Conservation (phyloP, 192 early-diverging fungal genomes). For the Rhizoclosmatium globosum region DNA sequence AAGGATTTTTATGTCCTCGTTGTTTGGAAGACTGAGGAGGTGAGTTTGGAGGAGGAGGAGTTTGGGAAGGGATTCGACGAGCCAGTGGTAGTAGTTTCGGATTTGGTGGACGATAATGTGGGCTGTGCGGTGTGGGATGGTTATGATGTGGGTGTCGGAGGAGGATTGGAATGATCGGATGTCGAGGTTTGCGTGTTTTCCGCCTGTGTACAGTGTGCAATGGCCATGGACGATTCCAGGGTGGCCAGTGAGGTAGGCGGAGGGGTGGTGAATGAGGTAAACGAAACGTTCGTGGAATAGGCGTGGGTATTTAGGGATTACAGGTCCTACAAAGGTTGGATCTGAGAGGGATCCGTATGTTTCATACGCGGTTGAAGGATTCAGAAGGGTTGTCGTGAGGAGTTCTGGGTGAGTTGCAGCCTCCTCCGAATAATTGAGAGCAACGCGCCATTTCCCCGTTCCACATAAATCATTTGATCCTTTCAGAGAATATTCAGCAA, state of each 20-base stretch:
- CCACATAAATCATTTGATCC: constrained; percentile 1
- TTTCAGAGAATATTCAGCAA: not conserved
- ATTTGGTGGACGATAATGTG: constrained; percentile 31
- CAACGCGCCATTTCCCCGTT: constrained; percentile 22
- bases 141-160: not conserved
- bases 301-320: constrained; percentile 18
- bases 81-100: constrained; percentile 38
- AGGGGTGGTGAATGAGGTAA: constrained; percentile 7
- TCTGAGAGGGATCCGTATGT: constrained; percentile 21
- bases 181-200: constrained; percentile 24
- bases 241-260: constrained; percentile 22
- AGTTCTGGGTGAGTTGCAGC: constrained; percentile 7
- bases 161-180: constrained; percentile 14
- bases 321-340: constrained; percentile 18
- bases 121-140: not conserved
- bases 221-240: constrained; percentile 29
- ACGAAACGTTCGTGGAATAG: constrained; percentile 24
- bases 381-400: not conserved
- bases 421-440: constrained; percentile 27
- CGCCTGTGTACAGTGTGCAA: constrained; percentile 24
- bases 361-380: constrained; percentile 12
- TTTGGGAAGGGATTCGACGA: constrained; percentile 28
- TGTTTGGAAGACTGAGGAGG: constrained; percentile 2
- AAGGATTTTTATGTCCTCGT: constrained; percentile 9
- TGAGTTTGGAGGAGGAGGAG: constrained; percentile 27